A percentile compares a stretch with the other conserved stretches of the same genome.
These are phyloP conservation scores for Apodospora peruviana DNA, from an alignment of 495 filamentous ascomycete genomes.

Conservation along the genomic window DNA sequence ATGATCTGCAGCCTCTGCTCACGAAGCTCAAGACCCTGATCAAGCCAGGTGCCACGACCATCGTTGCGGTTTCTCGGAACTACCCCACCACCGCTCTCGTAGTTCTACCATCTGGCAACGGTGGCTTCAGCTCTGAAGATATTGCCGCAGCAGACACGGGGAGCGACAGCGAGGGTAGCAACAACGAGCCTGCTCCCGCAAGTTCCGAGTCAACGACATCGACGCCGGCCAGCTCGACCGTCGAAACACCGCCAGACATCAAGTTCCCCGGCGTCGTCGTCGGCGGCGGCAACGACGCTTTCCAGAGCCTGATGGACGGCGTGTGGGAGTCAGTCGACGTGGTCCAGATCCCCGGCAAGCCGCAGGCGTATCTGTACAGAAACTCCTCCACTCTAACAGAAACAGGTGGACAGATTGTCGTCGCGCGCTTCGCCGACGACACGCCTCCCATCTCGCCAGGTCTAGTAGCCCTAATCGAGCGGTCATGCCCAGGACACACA, in stretches of 20 bases:
- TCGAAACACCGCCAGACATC: background rate
- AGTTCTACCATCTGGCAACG: too few relatives aligned
- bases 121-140: too few relatives aligned
- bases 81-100: background rate
- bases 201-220: background rate
- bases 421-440: background rate
- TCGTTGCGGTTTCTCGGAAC: background rate
- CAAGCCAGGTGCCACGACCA: background rate
- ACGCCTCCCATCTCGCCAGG: background rate
- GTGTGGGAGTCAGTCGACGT: background rate
- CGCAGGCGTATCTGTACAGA: background rate
- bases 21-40: background rate
- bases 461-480: background rate
- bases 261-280: background rate
- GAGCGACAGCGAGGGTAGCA: background rate
- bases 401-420: background rate
- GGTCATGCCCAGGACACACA: background rate
- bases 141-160: background rate
- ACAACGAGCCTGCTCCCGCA: background rate
- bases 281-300: background rate
- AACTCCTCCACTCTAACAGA: background rate
- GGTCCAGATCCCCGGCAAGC: background rate
- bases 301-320: background rate
- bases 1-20: background rate
- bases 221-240: background rate